A percentile compares a stretch with the other conserved stretches of the same genome.
phyloP scores from a whole-genome alignment of 305 asterid species.

The Solanum chacoense region DNA sequence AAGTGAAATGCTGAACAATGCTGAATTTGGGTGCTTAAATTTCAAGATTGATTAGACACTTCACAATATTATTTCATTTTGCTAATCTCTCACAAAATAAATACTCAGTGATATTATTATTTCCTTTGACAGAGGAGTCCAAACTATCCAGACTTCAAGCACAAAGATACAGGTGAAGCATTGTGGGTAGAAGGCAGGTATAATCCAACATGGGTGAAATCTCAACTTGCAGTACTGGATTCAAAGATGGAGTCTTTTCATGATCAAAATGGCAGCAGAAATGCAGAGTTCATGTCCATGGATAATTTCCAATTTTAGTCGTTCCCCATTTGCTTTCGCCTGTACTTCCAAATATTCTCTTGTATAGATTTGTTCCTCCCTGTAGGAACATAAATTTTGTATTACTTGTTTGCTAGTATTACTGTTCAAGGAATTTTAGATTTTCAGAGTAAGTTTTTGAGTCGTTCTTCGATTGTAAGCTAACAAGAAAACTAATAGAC shows the following conservation, averaged over 20 bases:
- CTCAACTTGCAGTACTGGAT: slow-evolving; percentile 75
- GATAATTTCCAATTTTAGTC: slow-evolving; percentile 48
- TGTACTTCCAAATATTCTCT: not conserved
- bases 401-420: not conserved
- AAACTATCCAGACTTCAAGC: slow-evolving; percentile 93
- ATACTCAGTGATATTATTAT: not conserved
- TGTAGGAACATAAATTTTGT: not conserved
- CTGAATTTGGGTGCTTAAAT: not conserved
- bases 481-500: not conserved
- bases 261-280: slow-evolving; percentile 41
- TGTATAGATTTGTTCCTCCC: not conserved
- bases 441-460: not conserved
- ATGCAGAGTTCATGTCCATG: slow-evolving; percentile 36
- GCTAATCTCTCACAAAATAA: not conserved
- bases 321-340: not conserved
- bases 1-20: not conserved
- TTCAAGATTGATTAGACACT: not conserved
- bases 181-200: slow-evolving; percentile 79
- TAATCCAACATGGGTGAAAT: slow-evolving; percentile 87
- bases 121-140: slow-evolving; percentile 62
- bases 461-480: not conserved
- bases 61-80: not conserved
- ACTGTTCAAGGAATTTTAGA: not conserved
- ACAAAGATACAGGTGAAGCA: slow-evolving; percentile 91
- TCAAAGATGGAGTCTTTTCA: slow-evolving; percentile 59